Evolutionary conservation across 78 protist species (phyloP), one percentile per base, ranked within the genome.

Genomic region (Chrysochromulina parva): DNA sequence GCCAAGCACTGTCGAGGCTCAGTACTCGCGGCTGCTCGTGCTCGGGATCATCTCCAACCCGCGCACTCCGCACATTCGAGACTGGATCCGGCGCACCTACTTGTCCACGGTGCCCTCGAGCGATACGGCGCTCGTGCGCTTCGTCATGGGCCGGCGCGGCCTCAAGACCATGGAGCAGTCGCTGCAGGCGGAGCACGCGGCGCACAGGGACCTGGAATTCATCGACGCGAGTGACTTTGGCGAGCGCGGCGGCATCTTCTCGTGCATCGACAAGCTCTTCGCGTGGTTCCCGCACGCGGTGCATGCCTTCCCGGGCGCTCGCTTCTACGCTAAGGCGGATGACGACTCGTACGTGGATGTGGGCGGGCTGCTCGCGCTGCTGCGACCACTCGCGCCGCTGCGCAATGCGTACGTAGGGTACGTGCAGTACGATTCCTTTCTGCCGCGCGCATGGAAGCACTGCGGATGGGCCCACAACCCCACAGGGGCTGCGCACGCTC

Each of bases 191-290:
- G 62, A 58, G 62, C 24, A 7, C 24, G 13, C 24, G 24, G 13
- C 24, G 13, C 62, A 58, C 62, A 13, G 13, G 62, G 62, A 58
- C 62, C 24, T 58, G 24, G 62, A 58, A 13, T 58, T 58, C 62
- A 17, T 69, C 53, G 78, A 69, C 78, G 78, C 78, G 54, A n/a
- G 50, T 2, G 78, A 69, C 50, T 69, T 69, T 17, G 17, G 17
- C 78, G 78, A 69, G n/a, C 14, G 26, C 3, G 82, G 82, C 57
- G 82, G 82, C 53, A 74, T 74, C 82, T 74, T 17, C 82, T 48
- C 57, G 22, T 74, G 82, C 82, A 74, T 74, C 55, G 82, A 74
- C 82, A 74, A 74, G 82, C 82, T 74, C 22, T 74, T 74, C 24
- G 82, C 53, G 55, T 74, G 82, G 82, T 74, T 74, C 55, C 53